phyloP scores from a whole-genome alignment of 202 grass and related monocot species.

The Saccharum hybrid region DNA sequence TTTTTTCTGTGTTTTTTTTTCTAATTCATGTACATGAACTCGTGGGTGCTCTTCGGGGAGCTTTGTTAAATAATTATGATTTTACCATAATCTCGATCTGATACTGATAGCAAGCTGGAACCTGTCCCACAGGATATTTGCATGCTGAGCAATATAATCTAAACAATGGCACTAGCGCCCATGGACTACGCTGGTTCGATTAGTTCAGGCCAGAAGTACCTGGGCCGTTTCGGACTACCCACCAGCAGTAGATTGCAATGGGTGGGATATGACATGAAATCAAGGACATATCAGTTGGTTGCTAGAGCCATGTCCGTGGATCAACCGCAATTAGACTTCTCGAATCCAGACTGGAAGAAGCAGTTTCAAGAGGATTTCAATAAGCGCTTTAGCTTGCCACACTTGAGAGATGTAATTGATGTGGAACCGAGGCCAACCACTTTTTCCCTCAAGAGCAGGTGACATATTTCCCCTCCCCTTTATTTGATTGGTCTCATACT shows the following conservation, averaged over 20 bases:
- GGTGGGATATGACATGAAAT: conserved; percentile 32
- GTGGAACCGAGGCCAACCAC: conserved; percentile 77
- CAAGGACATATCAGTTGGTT: conserved; percentile 34
- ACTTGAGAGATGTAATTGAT: conserved; percentile 82
- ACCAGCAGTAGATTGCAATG: conserved; percentile 20
- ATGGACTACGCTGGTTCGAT: conserved; percentile 46
- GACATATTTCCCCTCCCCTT: background rate
- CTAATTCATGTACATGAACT: background rate
- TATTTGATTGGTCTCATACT: conserved; percentile 15
- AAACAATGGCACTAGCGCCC: conserved; percentile 60
- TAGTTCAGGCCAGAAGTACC: conserved; percentile 31
- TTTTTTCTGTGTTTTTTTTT: background rate
- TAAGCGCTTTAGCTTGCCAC: conserved; percentile 78
- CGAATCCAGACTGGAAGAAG: conserved; percentile 73
- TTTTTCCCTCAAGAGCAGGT: conserved; percentile 92
- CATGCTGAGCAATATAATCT: conserved; percentile 30
- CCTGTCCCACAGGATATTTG: conserved; percentile 42
- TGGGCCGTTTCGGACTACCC: conserved; percentile 1
- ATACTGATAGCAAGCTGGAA: conserved; percentile 42
- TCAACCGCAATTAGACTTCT: conserved; percentile 56
- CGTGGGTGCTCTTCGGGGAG: background rate
- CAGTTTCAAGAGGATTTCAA: conserved; percentile 83
- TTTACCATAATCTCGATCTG: conserved; percentile 24
- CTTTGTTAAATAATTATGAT: background rate
- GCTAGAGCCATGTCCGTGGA: conserved; percentile 51